Evolutionary conservation across 148 eudicot genomes (phyloP).

Genomic region (Chenopodium formosanum): DNA sequence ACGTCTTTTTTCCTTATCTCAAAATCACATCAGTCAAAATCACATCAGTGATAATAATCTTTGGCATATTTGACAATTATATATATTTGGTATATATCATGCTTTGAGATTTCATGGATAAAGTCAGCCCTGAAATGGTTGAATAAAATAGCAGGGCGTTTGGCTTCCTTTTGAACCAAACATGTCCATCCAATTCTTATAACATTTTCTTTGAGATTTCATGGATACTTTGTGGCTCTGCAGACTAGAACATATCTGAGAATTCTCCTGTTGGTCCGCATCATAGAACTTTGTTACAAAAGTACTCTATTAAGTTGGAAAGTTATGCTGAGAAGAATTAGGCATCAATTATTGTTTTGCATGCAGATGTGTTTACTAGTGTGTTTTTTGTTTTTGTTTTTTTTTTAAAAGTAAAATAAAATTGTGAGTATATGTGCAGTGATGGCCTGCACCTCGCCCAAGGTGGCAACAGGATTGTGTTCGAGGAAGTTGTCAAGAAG

Average conservation of each 20-base stretch:
- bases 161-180: not conserved
- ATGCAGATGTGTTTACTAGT: not conserved
- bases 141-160: not conserved
- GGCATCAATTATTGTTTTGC: not conserved
- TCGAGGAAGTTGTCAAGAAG: constrained; percentile 63
- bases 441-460: constrained; percentile 81
- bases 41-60: not conserved
- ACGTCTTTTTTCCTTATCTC: not conserved
- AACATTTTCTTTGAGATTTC: not conserved
- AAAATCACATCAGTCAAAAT: not conserved
- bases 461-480: constrained; percentile 65
- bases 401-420: no score
- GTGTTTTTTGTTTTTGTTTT: no score
- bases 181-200: not conserved
- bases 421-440: constrained; percentile 35
- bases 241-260: not conserved
- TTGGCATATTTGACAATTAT: not conserved
- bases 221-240: not conserved
- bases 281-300: not conserved
- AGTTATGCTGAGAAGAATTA: not conserved
- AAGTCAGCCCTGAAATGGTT: not conserved
- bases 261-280: not conserved
- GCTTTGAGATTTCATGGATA: no score
- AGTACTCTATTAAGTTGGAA: no score
- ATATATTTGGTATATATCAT: no score